Percentiles rank a stretch among this genome's conserved stretches.
Evolutionary conservation across 805 yeast genomes (phyloP).

Genomic region (Nakazawaea molendinolei): DNA sequence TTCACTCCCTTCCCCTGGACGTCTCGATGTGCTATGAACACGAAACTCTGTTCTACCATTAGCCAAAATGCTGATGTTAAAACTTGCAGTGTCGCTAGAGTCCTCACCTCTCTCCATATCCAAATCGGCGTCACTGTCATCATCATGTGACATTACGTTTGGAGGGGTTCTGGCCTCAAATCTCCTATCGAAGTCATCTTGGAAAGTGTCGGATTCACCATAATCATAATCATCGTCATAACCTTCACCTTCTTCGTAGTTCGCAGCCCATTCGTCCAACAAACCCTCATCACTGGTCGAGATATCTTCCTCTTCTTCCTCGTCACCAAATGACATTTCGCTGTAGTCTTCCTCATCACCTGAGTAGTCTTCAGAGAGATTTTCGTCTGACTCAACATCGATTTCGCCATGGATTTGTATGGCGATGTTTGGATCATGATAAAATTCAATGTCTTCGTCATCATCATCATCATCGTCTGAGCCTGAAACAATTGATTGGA

Average conservation of each 20-base stretch:
- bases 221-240: conserved; percentile 26
- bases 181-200: conserved; percentile 21
- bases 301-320: conserved; percentile 19
- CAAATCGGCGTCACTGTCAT: conserved; percentile 15
- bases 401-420: conserved; percentile 19
- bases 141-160: conserved; percentile 20
- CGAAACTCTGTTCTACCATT: conserved; percentile 14
- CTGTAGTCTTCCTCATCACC: conserved; percentile 18
- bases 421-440: conserved; percentile 10
- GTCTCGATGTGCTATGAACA: conserved; percentile 5
- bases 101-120: conserved; percentile 10
- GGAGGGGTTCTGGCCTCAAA: conserved; percentile 23
- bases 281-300: conserved; percentile 17
- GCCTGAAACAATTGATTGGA: conserved; percentile 13
- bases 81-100: conserved; percentile 12
- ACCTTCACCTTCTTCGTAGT: conserved; percentile 21
- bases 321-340: conserved; percentile 16
- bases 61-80: conserved; percentile 9
- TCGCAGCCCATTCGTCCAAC: conserved; percentile 16
- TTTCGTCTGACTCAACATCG: conserved; percentile 14
- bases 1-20: conserved; percentile 3
- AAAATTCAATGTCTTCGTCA: conserved; percentile 13
- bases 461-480: conserved; percentile 15
- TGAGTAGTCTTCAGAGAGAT: conserved; percentile 10
- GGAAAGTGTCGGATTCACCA: conserved; percentile 27